Percentiles rank a stretch among this genome's conserved stretches.
Evolutionary conservation across 768 basidiomycete species (phyloP).

Genomic region (Coprinopsis marcescibilis): DNA sequence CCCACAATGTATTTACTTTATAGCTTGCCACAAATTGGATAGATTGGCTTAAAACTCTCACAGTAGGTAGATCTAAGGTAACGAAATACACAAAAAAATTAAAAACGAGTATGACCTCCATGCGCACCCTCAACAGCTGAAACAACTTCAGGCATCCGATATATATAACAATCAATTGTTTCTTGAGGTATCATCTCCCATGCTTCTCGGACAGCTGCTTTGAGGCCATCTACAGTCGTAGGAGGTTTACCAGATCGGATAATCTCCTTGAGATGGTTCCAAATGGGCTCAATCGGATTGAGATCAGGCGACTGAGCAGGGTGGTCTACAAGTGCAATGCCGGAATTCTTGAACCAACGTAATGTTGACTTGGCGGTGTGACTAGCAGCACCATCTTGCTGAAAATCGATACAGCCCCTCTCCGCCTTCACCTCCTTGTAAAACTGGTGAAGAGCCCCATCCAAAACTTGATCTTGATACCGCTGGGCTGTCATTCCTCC

Average conservation of each 20-base stretch:
- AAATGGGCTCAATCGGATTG: not conserved
- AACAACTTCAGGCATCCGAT: not conserved
- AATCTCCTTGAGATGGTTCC: not conserved
- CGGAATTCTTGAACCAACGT: not conserved
- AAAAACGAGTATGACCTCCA: not conserved
- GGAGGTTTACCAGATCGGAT: not conserved
- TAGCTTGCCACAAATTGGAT: too few relatives aligned
- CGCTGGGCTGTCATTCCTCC: constrained; percentile 14
- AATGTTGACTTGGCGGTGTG: not conserved
- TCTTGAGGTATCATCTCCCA: not conserved
- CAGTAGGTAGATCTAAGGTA: too few relatives aligned
- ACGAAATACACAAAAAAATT: not conserved
- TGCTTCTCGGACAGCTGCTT: not conserved
- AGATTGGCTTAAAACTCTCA: too few relatives aligned
- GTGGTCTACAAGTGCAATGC: not conserved
- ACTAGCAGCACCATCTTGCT: constrained; percentile 4
- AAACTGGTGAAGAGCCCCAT: constrained; percentile 13
- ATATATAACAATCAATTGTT: not conserved
- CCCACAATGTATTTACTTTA: too few relatives aligned
- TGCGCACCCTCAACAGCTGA: not conserved
- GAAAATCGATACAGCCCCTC: not conserved
- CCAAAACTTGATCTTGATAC: constrained; percentile 22
- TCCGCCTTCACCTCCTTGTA: constrained; percentile 1
- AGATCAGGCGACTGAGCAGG: constrained; percentile 2
- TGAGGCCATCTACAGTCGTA: not conserved